Percentiles rank a stretch among this genome's conserved stretches.
Evolutionary conservation across 495 filamentous ascomycete species (phyloP).

Genomic region (Chaetomium fimeti): DNA sequence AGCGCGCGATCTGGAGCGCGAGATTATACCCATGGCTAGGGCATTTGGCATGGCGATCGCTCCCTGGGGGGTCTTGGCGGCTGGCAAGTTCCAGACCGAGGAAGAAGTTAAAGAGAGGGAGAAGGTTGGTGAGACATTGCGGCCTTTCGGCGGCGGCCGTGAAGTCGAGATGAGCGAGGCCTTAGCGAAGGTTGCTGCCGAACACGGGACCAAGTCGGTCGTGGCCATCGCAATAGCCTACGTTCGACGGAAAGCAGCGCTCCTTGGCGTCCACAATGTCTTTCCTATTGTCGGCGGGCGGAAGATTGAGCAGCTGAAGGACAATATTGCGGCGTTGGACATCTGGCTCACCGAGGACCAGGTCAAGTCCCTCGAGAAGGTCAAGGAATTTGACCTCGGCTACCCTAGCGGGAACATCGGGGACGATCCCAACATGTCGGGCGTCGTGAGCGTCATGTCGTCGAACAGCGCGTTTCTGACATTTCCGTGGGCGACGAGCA

Average conservation of each 20-base stretch:
- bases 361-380: slow-evolving; percentile 62
- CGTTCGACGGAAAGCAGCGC: slow-evolving; percentile 68
- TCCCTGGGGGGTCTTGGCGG: slow-evolving; percentile 63
- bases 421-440: background rate
- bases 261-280: slow-evolving; percentile 45
- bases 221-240: slow-evolving; percentile 69
- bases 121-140: background rate
- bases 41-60: slow-evolving; percentile 68
- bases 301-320: slow-evolving; percentile 60
- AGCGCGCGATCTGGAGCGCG: slow-evolving; percentile 65
- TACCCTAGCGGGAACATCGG: slow-evolving; percentile 46
- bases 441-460: background rate
- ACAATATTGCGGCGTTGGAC: slow-evolving; percentile 63
- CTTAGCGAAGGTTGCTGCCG: slow-evolving; percentile 59
- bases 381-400: slow-evolving; percentile 60
- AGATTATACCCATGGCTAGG: slow-evolving; percentile 65
- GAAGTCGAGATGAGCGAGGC: slow-evolving; percentile 47
- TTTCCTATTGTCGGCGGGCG: slow-evolving; percentile 71
- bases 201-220: slow-evolving; percentile 49
- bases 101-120: slow-evolving; percentile 24
- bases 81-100: slow-evolving; percentile 61
- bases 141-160: slow-evolving; percentile 35
- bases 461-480: background rate
- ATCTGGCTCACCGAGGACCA: slow-evolving; percentile 59
- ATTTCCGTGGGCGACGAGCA: background rate